phyloP scores from a whole-genome alignment of 2,329 filamentous ascomycete genomes.

The Colletotrichum horii region DNA sequence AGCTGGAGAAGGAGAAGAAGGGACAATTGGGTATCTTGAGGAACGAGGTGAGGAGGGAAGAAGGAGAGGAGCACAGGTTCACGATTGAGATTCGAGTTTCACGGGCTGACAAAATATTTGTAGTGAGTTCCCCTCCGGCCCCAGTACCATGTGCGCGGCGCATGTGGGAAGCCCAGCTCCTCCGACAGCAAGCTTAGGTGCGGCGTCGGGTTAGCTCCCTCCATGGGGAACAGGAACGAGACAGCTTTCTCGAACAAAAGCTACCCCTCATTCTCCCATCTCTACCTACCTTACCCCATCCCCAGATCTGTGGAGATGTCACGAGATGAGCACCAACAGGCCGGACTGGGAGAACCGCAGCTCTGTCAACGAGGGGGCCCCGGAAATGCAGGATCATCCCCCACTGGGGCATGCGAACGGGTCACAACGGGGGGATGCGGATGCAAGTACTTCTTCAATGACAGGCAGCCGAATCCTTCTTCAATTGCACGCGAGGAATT shows the following conservation, averaged over 20 bases:
- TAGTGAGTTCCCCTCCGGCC: not conserved
- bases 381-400: conserved; percentile 11
- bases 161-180: conserved; percentile 9
- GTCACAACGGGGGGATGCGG: not conserved
- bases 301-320: conserved; percentile 23
- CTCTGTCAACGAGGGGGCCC: conserved; percentile 13
- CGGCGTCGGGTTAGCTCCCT: conserved; percentile 19
- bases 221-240: conserved; percentile 7
- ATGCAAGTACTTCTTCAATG: not conserved
- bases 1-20: not conserved
- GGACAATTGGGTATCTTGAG: conserved; percentile 8
- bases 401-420: conserved; percentile 16
- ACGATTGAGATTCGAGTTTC: conserved; percentile 1
- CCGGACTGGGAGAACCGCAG: conserved; percentile 13
- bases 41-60: not conserved
- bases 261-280: conserved; percentile 21
- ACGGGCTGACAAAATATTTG: conserved; percentile 23
- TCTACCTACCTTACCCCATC: conserved; percentile 14
- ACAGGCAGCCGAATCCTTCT: conserved; percentile 4
- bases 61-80: not conserved
- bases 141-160: not conserved
- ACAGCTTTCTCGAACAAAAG: conserved; percentile 18
- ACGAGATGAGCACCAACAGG: conserved; percentile 19
- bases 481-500: not conserved
- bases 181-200: not conserved